phyloP scores from a whole-genome alignment of 495 filamentous ascomycete species.

The Podospora pseudopauciseta region DNA sequence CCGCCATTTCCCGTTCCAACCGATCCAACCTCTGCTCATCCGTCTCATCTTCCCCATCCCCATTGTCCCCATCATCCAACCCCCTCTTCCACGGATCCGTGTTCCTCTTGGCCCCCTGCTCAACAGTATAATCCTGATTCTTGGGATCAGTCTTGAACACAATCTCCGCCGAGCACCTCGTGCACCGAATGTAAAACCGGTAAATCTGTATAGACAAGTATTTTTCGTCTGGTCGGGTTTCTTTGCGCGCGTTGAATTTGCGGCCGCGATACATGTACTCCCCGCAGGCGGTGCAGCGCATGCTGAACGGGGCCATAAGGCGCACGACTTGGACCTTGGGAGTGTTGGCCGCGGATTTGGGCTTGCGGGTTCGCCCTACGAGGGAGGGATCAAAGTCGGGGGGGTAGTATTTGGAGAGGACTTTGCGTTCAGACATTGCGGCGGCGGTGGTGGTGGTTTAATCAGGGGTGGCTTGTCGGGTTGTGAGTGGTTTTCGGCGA shows the following conservation, averaged over 20 bases:
- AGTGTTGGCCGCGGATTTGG: slow-evolving; percentile 47
- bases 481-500: too few relatives aligned
- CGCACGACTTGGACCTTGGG: slow-evolving; percentile 85
- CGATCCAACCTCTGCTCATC: slow-evolving; percentile 83
- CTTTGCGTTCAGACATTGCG: slow-evolving; percentile 91
- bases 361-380: slow-evolving; percentile 59
- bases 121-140: slow-evolving; percentile 80
- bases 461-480: neutral
- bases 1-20: slow-evolving; percentile 64
- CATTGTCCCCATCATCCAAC: slow-evolving; percentile 39
- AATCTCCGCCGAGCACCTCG: slow-evolving; percentile 83
- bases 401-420: slow-evolving; percentile 81
- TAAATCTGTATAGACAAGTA: slow-evolving; percentile 88
- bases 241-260: slow-evolving; percentile 96
- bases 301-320: slow-evolving; percentile 94
- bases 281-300: slow-evolving; percentile 87
- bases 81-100: slow-evolving; percentile 84
- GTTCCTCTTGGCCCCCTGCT: slow-evolving; percentile 77
- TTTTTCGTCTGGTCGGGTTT: slow-evolving; percentile 77
- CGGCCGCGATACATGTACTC: slow-evolving; percentile 97
- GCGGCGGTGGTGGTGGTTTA: neutral
- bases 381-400: slow-evolving; percentile 95
- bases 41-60: slow-evolving; percentile 62
- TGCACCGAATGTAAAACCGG: slow-evolving; percentile 94
- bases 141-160: slow-evolving; percentile 94